Percentiles rank a stretch among this genome's conserved stretches.
phyloP scores from a whole-genome alignment of 2,329 filamentous ascomycete species.

The Colletotrichum sp. region DNA sequence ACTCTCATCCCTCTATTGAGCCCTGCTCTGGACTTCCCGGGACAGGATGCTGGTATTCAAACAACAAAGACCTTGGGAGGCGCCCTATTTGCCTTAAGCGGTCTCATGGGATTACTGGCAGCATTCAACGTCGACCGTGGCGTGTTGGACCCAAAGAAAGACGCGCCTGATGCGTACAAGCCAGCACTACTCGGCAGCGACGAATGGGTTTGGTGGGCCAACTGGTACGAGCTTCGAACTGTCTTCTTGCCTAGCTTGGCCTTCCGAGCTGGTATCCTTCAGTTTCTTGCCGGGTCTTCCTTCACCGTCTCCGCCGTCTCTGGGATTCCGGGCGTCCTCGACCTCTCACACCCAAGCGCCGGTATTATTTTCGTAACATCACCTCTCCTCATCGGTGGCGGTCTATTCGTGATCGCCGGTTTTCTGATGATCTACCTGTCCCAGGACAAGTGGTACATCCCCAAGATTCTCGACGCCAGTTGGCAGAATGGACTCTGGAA shows the following conservation, averaged over 20 bases:
- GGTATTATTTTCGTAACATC: slow-evolving; percentile 8
- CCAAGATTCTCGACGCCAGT: slow-evolving; percentile 3
- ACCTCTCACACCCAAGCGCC: slow-evolving; percentile 8
- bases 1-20: not conserved
- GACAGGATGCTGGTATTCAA: not conserved
- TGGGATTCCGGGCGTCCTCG: slow-evolving; percentile 5
- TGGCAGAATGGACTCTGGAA: slow-evolving; percentile 20
- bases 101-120: slow-evolving; percentile 3
- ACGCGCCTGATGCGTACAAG: slow-evolving; percentile 10
- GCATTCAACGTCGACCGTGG: slow-evolving; percentile 15
- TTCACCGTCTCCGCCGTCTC: slow-evolving; percentile 13
- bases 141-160: slow-evolving; percentile 2
- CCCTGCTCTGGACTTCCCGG: not conserved
- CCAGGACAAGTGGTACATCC: slow-evolving; percentile 13
- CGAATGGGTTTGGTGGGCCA: slow-evolving; percentile 6
- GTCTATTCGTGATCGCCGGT: slow-evolving; percentile 8
- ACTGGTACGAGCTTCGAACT: not conserved
- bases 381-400: slow-evolving; percentile 12
- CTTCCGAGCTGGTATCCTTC: slow-evolving; percentile 11
- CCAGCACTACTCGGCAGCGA: slow-evolving; percentile 11
- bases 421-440: slow-evolving; percentile 6
- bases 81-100: not conserved
- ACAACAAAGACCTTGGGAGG: not conserved
- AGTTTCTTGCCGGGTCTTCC: not conserved
- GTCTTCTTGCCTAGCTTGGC: slow-evolving; percentile 2